Evolutionary conservation across 768 basidiomycete genomes (phyloP).

Genomic region (Termitomyces sp.): DNA sequence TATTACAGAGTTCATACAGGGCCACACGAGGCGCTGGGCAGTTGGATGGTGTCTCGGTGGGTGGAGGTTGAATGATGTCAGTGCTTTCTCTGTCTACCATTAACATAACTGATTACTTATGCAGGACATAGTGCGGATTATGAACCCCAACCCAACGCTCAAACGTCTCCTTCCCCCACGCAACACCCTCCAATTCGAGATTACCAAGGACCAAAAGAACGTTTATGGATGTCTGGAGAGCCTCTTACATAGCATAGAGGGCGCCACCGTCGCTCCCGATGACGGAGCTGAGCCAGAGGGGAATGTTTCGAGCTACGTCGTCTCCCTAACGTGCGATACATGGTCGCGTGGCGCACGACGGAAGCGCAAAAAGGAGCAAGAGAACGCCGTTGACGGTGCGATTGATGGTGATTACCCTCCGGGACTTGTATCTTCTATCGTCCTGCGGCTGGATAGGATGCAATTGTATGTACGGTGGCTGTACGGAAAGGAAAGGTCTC

Average conservation of each 20-base stretch:
- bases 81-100: neutral
- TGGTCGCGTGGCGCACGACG: constrained; percentile 70
- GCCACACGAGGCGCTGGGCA: constrained; percentile 89
- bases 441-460: neutral
- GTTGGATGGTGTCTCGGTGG: constrained; percentile 79
- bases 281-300: neutral
- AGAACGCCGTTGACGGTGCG: neutral
- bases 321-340: constrained; percentile 35
- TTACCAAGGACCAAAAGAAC: constrained; percentile 15
- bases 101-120: neutral
- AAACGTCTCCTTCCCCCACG: constrained; percentile 51
- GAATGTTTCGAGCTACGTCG: constrained; percentile 11
- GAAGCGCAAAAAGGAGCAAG: constrained; percentile 26
- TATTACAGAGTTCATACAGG: constrained; percentile 78
- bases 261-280: neutral
- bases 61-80: constrained; percentile 65
- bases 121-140: constrained; percentile 29
- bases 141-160: constrained; percentile 35
- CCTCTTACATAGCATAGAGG: constrained; percentile 4
- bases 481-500: constrained; percentile 45
- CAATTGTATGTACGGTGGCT: constrained; percentile 56
- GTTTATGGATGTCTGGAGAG: constrained; percentile 26
- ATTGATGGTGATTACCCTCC: neutral
- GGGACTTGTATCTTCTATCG: constrained; percentile 12
- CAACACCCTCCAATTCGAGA: constrained; percentile 47